phyloP scores from a whole-genome alignment of 257 asterid genomes.

The Solanum lignicaule region DNA sequence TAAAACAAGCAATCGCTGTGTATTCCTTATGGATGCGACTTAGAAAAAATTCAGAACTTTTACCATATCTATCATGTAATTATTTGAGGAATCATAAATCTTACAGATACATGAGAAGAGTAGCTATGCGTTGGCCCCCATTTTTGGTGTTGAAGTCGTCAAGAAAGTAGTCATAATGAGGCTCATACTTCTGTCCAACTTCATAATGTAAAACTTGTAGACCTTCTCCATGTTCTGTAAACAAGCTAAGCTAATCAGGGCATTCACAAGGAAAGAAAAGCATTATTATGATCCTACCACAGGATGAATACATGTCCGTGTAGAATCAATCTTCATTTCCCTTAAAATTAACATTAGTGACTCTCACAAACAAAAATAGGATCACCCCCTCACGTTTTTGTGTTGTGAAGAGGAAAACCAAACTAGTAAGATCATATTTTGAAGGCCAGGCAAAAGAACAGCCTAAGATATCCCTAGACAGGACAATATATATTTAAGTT shows the following conservation, averaged over 20 bases:
- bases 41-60: background rate
- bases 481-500: background rate
- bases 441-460: background rate
- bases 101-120: slow-evolving; percentile 85
- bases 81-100: slow-evolving; percentile 8
- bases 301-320: background rate
- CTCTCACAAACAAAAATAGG: background rate
- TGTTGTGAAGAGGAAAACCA: background rate
- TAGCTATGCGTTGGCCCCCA: slow-evolving; percentile 92
- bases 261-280: background rate
- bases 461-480: background rate
- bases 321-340: background rate
- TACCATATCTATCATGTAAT: background rate
- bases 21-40: background rate
- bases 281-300: background rate
- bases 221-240: slow-evolving; percentile 85
- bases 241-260: slow-evolving; percentile 6
- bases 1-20: background rate
- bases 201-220: slow-evolving; percentile 81
- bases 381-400: background rate
- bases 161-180: slow-evolving; percentile 75
- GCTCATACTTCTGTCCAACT: slow-evolving; percentile 85
- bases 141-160: slow-evolving; percentile 72
- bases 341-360: background rate
- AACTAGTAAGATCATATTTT: background rate